These are phyloP conservation scores for Jimgerdemannia lactiflua DNA, from an alignment of 192 early-diverging fungal species.

Conservation along the genomic window DNA sequence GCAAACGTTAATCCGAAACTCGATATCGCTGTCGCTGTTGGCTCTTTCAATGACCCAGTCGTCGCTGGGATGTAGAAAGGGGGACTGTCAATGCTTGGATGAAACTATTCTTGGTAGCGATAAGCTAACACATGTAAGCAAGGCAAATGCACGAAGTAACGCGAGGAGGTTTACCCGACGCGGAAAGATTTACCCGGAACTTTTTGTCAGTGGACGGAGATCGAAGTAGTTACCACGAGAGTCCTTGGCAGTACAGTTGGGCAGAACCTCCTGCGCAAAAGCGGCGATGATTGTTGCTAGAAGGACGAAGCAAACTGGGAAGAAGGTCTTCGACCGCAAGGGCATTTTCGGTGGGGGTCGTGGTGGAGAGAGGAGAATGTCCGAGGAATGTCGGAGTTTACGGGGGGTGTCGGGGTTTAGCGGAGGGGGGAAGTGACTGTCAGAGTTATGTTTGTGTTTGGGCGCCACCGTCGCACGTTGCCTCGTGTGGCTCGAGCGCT, in stretches of 20 bases:
- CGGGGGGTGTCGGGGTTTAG: too few species aligned
- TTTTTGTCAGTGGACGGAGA: conserved; percentile 27
- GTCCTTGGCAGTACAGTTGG: conserved; percentile 3
- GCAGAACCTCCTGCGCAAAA: neutral
- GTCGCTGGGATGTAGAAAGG: neutral
- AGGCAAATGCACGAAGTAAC: neutral
- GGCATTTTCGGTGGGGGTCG: neutral
- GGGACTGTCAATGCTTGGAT: neutral
- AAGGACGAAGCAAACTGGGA: neutral
- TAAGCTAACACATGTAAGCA: too few species aligned
- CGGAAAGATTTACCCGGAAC: conserved; percentile 8
- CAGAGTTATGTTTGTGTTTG: too few species aligned
- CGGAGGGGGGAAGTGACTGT: too few species aligned
- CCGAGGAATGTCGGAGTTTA: neutral
- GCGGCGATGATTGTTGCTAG: neutral
- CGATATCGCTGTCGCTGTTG: conserved; percentile 3
- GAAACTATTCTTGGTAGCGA: too few species aligned
- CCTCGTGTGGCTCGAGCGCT: too few species aligned
- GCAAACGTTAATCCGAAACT: conserved; percentile 39
- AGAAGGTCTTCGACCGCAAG: neutral
- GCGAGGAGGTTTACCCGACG: too few species aligned
- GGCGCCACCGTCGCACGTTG: too few species aligned
- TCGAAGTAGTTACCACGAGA: conserved; percentile 27
- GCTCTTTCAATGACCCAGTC: conserved; percentile 25
- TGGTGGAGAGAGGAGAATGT: too few species aligned